A percentile compares a stretch with the other conserved stretches of the same genome.
phyloP scores from a whole-genome alignment of 1,139 yeast genomes.

The Meyerozyma guilliermondii region DNA sequence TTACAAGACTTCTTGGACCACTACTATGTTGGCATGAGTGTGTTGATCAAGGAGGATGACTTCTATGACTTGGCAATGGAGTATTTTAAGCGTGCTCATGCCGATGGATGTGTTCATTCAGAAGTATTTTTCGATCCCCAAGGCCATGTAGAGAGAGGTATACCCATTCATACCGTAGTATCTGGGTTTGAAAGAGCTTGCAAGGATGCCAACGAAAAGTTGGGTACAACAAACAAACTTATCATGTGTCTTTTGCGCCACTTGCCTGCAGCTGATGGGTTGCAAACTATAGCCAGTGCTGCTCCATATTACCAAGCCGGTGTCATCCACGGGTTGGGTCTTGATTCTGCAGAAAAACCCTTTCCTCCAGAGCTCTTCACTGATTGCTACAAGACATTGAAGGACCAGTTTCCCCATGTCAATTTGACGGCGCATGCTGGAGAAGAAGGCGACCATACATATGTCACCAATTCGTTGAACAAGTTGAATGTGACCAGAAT shows the following conservation, averaged over 20 bases:
- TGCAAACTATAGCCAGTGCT: conserved; percentile 51
- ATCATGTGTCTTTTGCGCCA: conserved; percentile 81
- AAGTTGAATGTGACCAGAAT: conserved; percentile 59
- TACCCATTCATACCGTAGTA: conserved; percentile 54
- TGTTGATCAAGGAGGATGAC: conserved; percentile 59
- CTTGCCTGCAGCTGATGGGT: conserved; percentile 53
- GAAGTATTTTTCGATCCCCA: conserved; percentile 84
- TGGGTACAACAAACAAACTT: conserved; percentile 60
- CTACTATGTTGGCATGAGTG: conserved; percentile 76
- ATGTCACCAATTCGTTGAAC: conserved; percentile 53
- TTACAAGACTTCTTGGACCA: conserved; percentile 73
- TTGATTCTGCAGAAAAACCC: conserved; percentile 72
- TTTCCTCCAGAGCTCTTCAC: conserved; percentile 65
- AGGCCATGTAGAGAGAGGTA: conserved; percentile 68
- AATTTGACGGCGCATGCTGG: conserved; percentile 83
- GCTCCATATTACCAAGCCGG: conserved; percentile 47
- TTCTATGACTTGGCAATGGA: conserved; percentile 71
- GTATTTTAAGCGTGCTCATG: conserved; percentile 56
- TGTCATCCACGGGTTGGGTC: conserved; percentile 64
- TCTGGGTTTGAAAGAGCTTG: conserved; percentile 63
- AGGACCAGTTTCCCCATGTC: conserved; percentile 41
- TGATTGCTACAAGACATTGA: conserved; percentile 53
- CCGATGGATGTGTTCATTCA: conserved; percentile 59
- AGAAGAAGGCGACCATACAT: conserved; percentile 75
- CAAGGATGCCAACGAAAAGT: conserved; percentile 48